Evolutionary conservation across 495 filamentous ascomycete species (phyloP), one percentile per base, ranked within the genome.

Genomic region (Ramalina intermedia): DNA sequence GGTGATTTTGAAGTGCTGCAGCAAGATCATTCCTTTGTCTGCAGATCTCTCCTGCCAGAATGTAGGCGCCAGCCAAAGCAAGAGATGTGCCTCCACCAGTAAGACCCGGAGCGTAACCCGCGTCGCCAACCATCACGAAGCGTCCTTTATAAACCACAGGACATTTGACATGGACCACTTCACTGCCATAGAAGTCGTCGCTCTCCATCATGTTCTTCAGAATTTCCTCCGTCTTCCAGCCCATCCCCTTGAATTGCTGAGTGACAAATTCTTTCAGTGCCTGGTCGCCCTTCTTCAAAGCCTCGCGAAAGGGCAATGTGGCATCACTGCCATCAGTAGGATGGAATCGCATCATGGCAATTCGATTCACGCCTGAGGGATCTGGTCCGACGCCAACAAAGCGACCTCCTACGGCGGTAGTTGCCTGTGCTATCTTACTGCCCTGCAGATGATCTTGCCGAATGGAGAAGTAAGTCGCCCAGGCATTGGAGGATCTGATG

Each of bases 171-270:
- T 75, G 72, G 1, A 64, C 62, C n/a, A 68, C 50, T 38, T 69
- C 70, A 38, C 52, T 58, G 14, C 58, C 62, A 57, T 75, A 74
- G 51, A 76, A 73, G 55, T 76, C 70, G 1, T 66, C 59, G 12
- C 65, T 47, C 27, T 59, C 43, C 24, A 62, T 46, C 69, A 76
- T 47, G 1, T 45, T 65, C 6, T 68, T 60, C 14, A 76, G 21
- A 26, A 75, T 55, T 18, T 67, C 59, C 5, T 66, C 60, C 4
- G 55, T 56, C 46, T 61, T 59, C 72, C 71, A 78, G 8, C 70
- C 72, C 1, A 60, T 66, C 37, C 59, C 63, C 7, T 55, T 14
- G 47, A 62, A 68, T 42, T 58, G 44, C 48, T 66, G 53, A 9
- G 66, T 56, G 13, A 73, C 37, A 18, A 58, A 66, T 6, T 54